These are phyloP conservation scores for Mycena latifolia DNA, from an alignment of 768 basidiomycete genomes.

Conservation along the genomic window DNA sequence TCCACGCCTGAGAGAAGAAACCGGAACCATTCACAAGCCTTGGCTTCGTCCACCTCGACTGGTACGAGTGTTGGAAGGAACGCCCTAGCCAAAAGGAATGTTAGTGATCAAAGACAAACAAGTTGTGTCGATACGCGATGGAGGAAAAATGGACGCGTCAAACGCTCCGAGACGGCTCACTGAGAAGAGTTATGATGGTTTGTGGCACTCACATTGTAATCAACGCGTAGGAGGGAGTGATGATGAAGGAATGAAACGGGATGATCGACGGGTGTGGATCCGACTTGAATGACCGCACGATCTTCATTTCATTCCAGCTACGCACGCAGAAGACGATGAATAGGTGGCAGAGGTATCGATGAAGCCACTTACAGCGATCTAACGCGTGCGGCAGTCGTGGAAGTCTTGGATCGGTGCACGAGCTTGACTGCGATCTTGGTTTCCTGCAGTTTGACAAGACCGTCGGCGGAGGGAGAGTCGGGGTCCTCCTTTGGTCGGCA, in stretches of 20 bases:
- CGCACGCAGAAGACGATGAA: constrained; percentile 14
- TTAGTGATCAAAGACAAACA: constrained; percentile 13
- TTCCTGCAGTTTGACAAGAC: constrained; percentile 53
- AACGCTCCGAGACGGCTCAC: constrained; percentile 20
- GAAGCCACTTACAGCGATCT: constrained; percentile 76
- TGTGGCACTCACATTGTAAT: constrained; percentile 84
- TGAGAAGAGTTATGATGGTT: constrained; percentile 14
- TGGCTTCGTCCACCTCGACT: constrained; percentile 85
- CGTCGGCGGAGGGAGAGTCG: constrained; percentile 47
- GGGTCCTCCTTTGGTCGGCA: constrained; percentile 69
- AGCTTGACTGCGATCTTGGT: constrained; percentile 91
- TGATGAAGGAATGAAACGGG: constrained; percentile 93
- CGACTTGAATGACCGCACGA: constrained; percentile 84
- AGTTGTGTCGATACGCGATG: constrained; percentile 8
- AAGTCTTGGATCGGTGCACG: constrained; percentile 87
- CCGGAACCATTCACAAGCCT: constrained; percentile 86
- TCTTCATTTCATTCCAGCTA: constrained; percentile 99
- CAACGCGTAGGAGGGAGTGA: constrained; percentile 90
- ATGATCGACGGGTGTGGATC: constrained; percentile 94
- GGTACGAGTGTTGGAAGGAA: constrained; percentile 89
- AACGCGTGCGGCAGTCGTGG: constrained; percentile 91
- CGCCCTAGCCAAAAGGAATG: constrained; percentile 66
- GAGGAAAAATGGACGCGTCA: constrained; percentile 25
- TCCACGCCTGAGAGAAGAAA: constrained; percentile 86
- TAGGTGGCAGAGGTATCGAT: constrained; percentile 7